Conservation (phyloP, 768 basidiomycete genomes). For the Kwoniella pini region DNA sequence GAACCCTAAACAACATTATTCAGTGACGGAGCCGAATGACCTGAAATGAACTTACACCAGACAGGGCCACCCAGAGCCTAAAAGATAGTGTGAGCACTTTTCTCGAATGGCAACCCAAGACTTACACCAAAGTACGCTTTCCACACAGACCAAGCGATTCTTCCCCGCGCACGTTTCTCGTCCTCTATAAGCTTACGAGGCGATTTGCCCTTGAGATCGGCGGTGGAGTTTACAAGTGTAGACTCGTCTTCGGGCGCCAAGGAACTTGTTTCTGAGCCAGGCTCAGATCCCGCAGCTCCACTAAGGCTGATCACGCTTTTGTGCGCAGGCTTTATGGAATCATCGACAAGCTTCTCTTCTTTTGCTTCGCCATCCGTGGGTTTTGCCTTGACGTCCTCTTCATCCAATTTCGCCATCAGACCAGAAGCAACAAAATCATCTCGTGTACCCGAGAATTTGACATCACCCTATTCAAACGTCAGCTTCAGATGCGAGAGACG, state of each 20-base stretch:
- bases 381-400: conserved; percentile 23
- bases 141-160: conserved; percentile 71
- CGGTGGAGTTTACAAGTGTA: conserved; percentile 27
- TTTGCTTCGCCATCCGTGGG: conserved; percentile 21
- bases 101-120: neutral
- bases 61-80: conserved; percentile 41
- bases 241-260: conserved; percentile 54
- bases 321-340: conserved; percentile 25
- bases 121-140: conserved; percentile 61
- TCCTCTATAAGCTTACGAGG: conserved; percentile 82
- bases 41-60: conserved; percentile 34
- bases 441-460: conserved; percentile 69
- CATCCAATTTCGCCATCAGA: conserved; percentile 65
- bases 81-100: neutral
- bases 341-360: conserved; percentile 25
- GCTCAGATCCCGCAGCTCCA: conserved; percentile 55
- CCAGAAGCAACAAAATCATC: conserved; percentile 69
- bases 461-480: conserved; percentile 61
- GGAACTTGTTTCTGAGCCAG: conserved; percentile 58
- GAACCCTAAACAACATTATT: conserved; percentile 56
- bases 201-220: conserved; percentile 57
- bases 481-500: neutral
- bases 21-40: neutral
- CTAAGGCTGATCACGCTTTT: conserved; percentile 30
- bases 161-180: conserved; percentile 68